phyloP scores from a whole-genome alignment of 2,329 filamentous ascomycete genomes.

The Xylariaceae sp. region DNA sequence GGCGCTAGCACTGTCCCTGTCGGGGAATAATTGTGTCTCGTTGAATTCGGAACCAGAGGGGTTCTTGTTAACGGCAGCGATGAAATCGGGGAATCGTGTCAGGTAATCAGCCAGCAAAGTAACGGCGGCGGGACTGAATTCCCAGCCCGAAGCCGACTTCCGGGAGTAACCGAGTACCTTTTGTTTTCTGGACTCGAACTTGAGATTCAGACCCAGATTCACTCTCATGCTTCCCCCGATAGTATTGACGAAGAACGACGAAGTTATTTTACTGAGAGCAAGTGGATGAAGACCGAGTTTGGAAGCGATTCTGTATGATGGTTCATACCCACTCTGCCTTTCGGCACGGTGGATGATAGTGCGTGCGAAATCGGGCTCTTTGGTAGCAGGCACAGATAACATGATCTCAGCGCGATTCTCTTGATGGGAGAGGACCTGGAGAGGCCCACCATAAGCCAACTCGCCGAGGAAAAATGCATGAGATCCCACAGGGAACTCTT shows the following conservation, averaged over 20 bases:
- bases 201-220: slow-evolving; percentile 91
- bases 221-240: slow-evolving; percentile 72
- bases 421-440: slow-evolving; percentile 74
- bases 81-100: slow-evolving; percentile 91
- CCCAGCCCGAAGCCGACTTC: slow-evolving; percentile 83
- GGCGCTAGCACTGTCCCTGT: slow-evolving; percentile 63
- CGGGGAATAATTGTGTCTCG: slow-evolving; percentile 82
- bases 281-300: slow-evolving; percentile 78
- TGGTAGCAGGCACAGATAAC: slow-evolving; percentile 66
- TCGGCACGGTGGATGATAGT: slow-evolving; percentile 69
- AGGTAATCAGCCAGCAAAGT: slow-evolving; percentile 83
- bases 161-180: slow-evolving; percentile 96
- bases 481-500: slow-evolving; percentile 82
- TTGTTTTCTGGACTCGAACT: slow-evolving; percentile 91
- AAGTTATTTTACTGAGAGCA: slow-evolving; percentile 91
- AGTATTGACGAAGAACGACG: slow-evolving; percentile 77
- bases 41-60: slow-evolving; percentile 79
- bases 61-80: slow-evolving; percentile 80
- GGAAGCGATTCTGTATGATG: slow-evolving; percentile 84
- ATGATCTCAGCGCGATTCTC: slow-evolving; percentile 73
- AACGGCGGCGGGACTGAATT: slow-evolving; percentile 84
- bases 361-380: slow-evolving; percentile 77
- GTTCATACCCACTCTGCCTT: slow-evolving; percentile 68
- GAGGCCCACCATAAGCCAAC: slow-evolving; percentile 83
- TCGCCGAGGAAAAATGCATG: slow-evolving; percentile 92